phyloP scores from a whole-genome alignment of 2,329 filamentous ascomycete genomes.

The Aspergillus pseudotamarii region DNA sequence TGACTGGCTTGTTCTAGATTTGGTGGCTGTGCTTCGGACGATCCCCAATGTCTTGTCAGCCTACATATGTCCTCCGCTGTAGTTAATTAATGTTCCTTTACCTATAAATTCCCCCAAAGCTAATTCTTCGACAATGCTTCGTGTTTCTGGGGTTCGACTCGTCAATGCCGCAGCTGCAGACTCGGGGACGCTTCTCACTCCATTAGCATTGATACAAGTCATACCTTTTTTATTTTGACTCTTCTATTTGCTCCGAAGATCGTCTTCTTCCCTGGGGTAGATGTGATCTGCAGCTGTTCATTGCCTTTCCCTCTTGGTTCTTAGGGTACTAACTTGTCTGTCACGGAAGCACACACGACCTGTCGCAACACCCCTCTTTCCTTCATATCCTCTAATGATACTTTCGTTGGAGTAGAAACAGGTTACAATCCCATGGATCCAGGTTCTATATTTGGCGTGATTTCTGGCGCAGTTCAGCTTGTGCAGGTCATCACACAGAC shows the following conservation, averaged over 20 bases:
- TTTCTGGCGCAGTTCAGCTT: slow-evolving; percentile 39
- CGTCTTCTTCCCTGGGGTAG: not conserved
- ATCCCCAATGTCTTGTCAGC: not conserved
- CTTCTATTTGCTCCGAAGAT: not conserved
- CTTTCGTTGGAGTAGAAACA: not conserved
- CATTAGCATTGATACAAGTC: not conserved
- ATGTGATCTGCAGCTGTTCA: not conserved
- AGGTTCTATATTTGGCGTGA: slow-evolving; percentile 35
- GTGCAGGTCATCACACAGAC: slow-evolving; percentile 37
- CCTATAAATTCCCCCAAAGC: not conserved
- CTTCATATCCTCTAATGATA: not conserved
- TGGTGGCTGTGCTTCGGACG: not conserved
- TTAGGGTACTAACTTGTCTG: not conserved
- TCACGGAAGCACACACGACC: not conserved
- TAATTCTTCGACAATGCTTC: not conserved
- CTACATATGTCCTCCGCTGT: not conserved
- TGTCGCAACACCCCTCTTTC: not conserved
- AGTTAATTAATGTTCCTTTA: not conserved
- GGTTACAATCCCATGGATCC: slow-evolving; percentile 34
- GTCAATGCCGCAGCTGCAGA: not conserved
- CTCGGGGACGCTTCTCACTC: not conserved
- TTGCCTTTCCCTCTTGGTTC: not conserved
- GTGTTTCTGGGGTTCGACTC: not conserved
- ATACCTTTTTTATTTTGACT: not conserved
- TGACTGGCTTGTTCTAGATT: not conserved